phyloP scores from a whole-genome alignment of 2,329 filamentous ascomycete genomes.

The Trichocomaceae sp. region DNA sequence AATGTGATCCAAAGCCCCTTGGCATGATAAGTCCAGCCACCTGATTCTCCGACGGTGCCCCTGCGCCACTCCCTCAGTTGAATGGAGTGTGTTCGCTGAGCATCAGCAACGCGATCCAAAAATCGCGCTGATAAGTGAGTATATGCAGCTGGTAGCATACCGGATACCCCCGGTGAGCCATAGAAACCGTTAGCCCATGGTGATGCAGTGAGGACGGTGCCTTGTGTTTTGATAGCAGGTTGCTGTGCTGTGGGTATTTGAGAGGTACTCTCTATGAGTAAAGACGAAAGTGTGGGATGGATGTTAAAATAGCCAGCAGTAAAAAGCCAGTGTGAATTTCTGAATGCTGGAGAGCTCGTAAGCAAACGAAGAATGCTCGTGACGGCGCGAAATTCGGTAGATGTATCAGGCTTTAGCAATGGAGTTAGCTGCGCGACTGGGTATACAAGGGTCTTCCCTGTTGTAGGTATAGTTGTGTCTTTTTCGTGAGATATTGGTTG shows the following conservation, averaged over 20 bases:
- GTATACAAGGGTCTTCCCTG: slow-evolving; percentile 68
- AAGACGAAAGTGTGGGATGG: slow-evolving; percentile 69
- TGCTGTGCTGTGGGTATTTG: slow-evolving; percentile 20
- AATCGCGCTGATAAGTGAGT: slow-evolving; percentile 81
- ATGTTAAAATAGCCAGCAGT: slow-evolving; percentile 99
- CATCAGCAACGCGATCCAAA: slow-evolving; percentile 55
- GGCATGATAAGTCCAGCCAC: slow-evolving; percentile 95
- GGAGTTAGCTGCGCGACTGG: slow-evolving; percentile 84
- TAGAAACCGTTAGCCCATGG: slow-evolving; percentile 96
- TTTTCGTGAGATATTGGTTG: slow-evolving; percentile 39
- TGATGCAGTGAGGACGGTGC: slow-evolving; percentile 84
- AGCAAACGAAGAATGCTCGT: slow-evolving; percentile 66
- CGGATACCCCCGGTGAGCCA: slow-evolving; percentile 76
- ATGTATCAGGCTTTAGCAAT: slow-evolving; percentile 68
- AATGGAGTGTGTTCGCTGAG: slow-evolving; percentile 53
- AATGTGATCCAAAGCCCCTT: slow-evolving; percentile 87
- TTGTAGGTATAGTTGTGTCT: slow-evolving; percentile 24
- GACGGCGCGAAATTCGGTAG: slow-evolving; percentile 81
- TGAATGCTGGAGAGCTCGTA: slow-evolving; percentile 52
- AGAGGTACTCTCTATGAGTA: slow-evolving; percentile 65
- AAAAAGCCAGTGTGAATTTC: slow-evolving; percentile 80
- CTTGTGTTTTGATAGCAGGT: slow-evolving; percentile 41
- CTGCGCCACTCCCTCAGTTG: slow-evolving; percentile 79
- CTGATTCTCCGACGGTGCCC: slow-evolving; percentile 72
- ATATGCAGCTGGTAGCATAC: slow-evolving; percentile 86